Percentiles rank a stretch among this genome's conserved stretches.
phyloP scores from a whole-genome alignment of 169 alveolate genomes.

The Plasmodium relictum region DNA sequence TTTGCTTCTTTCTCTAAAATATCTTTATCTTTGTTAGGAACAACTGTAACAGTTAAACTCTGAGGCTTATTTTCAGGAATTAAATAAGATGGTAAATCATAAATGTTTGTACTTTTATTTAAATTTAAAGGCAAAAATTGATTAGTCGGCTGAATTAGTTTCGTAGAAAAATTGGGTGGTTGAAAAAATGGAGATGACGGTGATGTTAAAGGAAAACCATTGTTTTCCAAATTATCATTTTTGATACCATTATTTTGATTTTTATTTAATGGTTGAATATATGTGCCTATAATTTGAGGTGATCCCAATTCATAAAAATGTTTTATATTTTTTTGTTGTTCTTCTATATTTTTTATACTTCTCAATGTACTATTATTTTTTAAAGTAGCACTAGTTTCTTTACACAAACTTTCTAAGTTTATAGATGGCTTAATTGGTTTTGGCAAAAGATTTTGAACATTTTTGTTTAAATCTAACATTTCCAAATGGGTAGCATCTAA shows the following conservation, averaged over 20 bases:
- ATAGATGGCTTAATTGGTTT: slow-evolving; percentile 72
- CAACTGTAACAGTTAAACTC: slow-evolving; percentile 63
- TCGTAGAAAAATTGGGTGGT: slow-evolving; percentile 62
- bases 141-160: slow-evolving; percentile 25
- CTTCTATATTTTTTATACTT: neutral
- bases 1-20: slow-evolving; percentile 60
- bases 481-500: slow-evolving; percentile 75
- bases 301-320: slow-evolving; percentile 61
- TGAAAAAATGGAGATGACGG: slow-evolving; percentile 69
- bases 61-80: slow-evolving; percentile 74
- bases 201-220: slow-evolving; percentile 39
- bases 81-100: slow-evolving; percentile 69
- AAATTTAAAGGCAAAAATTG: slow-evolving; percentile 26
- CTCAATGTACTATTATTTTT: slow-evolving; percentile 8
- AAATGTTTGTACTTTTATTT: slow-evolving; percentile 47
- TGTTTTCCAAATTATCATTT: slow-evolving; percentile 7
- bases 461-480: slow-evolving; percentile 74
- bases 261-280: slow-evolving; percentile 71
- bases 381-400: slow-evolving; percentile 47
- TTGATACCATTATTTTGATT: neutral
- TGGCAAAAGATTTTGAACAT: slow-evolving; percentile 47
- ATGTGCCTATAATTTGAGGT: slow-evolving; percentile 69
- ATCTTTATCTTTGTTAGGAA: slow-evolving; percentile 74
- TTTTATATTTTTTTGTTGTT: slow-evolving; percentile 32
- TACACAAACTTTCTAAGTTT: slow-evolving; percentile 70